A percentile compares a stretch with the other conserved stretches of the same genome.
Conservation (phyloP, 1,284 basidiomycete species). For the Caloboletus inedulis region DNA sequence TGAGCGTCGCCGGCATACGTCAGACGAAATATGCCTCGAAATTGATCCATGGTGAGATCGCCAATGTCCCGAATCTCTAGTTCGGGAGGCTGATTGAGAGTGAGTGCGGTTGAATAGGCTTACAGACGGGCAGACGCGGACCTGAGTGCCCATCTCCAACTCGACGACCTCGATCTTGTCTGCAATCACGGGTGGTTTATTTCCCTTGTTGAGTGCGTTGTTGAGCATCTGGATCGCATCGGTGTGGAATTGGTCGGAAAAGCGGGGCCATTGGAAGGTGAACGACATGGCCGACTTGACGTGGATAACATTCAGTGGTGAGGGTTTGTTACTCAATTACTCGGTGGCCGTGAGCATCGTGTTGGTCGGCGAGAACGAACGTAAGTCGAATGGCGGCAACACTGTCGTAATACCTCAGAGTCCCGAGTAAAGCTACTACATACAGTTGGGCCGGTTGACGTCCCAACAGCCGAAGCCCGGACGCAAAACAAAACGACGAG, state of each 20-base stretch:
- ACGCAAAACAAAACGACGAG: background rate
- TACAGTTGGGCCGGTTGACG: background rate
- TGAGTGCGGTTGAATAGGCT: slow-evolving; percentile 10
- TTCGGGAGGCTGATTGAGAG: slow-evolving; percentile 76
- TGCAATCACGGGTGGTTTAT: slow-evolving; percentile 96
- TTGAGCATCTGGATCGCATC: slow-evolving; percentile 94
- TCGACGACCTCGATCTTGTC: slow-evolving; percentile 98
- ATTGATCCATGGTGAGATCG: slow-evolving; percentile 93
- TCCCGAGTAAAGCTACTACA: background rate
- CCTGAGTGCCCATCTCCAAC: slow-evolving; percentile 96
- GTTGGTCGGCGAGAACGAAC: slow-evolving; percentile 16
- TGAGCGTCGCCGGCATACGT: slow-evolving; percentile 97
- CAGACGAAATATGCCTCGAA: slow-evolving; percentile 94
- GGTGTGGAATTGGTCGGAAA: slow-evolving; percentile 92
- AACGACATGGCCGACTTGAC: slow-evolving; percentile 76
- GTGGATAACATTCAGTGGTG: slow-evolving; percentile 8
- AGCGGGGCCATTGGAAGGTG: slow-evolving; percentile 96
- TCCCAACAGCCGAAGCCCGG: slow-evolving; percentile 6
- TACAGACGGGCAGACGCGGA: slow-evolving; percentile 36
- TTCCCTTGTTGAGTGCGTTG: slow-evolving; percentile 93
- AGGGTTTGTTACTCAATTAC: slow-evolving; percentile 6
- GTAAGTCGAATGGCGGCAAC: slow-evolving; percentile 4
- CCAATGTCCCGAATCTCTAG: slow-evolving; percentile 98
- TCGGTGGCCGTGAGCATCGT: slow-evolving; percentile 20
- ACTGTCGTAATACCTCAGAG: background rate